These are phyloP conservation scores for Leucogyrophana mollusca DNA, from an alignment of 768 basidiomycete species.

Conservation along the genomic window DNA sequence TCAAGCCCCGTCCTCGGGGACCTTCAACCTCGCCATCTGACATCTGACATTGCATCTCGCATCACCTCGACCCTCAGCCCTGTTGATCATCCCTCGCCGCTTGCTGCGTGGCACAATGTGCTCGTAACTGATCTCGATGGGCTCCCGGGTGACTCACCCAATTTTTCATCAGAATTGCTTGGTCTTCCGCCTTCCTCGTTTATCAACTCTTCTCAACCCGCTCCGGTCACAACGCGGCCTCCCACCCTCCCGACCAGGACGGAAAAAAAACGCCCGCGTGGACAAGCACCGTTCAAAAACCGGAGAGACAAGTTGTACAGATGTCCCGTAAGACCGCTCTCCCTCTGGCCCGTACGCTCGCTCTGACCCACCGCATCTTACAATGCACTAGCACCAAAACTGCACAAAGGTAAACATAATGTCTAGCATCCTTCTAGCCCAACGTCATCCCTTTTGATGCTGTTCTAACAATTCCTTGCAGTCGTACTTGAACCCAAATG, in stretches of 20 bases:
- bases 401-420: constrained; percentile 49
- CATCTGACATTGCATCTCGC: too few relatives aligned
- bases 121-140: too few relatives aligned
- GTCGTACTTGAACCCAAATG: constrained; percentile 66
- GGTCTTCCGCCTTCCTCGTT: constrained; percentile 7
- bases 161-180: not conserved
- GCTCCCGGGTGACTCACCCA: constrained; percentile 5
- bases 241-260: not conserved
- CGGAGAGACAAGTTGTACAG: constrained; percentile 44
- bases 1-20: constrained; percentile 26
- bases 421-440: constrained; percentile 2
- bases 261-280: constrained; percentile 15
- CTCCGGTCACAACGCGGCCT: not conserved
- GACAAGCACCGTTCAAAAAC: constrained; percentile 17
- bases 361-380: constrained; percentile 12
- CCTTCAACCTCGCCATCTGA: constrained; percentile 29
- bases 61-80: too few relatives aligned
- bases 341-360: constrained; percentile 8
- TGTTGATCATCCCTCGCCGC: not conserved
- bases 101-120: too few relatives aligned
- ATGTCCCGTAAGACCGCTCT: constrained; percentile 43
- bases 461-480: constrained; percentile 16
- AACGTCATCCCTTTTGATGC: not conserved
- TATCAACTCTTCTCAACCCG: not conserved
- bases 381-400: constrained; percentile 33